Conservation (phyloP, 1,284 basidiomycete species). For the Sporisorium exsertum region DNA sequence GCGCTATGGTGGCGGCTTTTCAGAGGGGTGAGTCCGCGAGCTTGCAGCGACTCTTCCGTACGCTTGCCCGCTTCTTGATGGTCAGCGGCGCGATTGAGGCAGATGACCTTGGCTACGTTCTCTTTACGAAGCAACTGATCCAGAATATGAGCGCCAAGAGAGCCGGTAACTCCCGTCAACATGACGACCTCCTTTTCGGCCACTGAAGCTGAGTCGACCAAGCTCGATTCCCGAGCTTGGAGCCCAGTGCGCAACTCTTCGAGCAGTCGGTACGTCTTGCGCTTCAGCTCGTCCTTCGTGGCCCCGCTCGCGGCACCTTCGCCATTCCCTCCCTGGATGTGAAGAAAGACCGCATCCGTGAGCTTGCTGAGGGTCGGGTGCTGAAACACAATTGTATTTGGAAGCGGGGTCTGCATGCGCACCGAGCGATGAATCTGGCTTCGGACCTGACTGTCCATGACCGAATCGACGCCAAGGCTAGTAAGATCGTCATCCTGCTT, state of each 20-base stretch:
- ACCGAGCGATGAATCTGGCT: slow-evolving; percentile 34
- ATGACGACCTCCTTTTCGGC: slow-evolving; percentile 26
- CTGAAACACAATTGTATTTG: slow-evolving; percentile 71
- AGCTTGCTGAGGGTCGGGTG: slow-evolving; percentile 70
- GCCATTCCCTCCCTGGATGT: not conserved
- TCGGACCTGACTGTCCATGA: slow-evolving; percentile 74
- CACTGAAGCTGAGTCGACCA: not conserved
- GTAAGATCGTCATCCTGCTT: slow-evolving; percentile 70
- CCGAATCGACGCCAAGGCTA: slow-evolving; percentile 74
- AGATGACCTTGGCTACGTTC: slow-evolving; percentile 31
- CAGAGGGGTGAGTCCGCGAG: slow-evolving; percentile 18
- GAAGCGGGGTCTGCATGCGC: slow-evolving; percentile 41
- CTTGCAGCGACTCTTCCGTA: slow-evolving; percentile 26
- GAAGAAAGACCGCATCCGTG: slow-evolving; percentile 53
- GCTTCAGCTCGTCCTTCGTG: slow-evolving; percentile 63
- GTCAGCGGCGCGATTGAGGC: slow-evolving; percentile 34
- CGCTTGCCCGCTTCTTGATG: slow-evolving; percentile 41
- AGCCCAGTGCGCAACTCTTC: slow-evolving; percentile 20
- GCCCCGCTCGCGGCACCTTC: not conserved
- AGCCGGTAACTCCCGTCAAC: slow-evolving; percentile 56
- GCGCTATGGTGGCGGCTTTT: not conserved
- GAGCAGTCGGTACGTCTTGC: slow-evolving; percentile 15
- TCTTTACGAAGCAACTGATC: slow-evolving; percentile 32
- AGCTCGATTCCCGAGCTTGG: slow-evolving; percentile 8
- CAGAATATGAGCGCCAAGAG: slow-evolving; percentile 51